These are phyloP conservation scores for Lecanicillium sp. DNA, from an alignment of 2,329 filamentous ascomycete species.

Conservation along the genomic window DNA sequence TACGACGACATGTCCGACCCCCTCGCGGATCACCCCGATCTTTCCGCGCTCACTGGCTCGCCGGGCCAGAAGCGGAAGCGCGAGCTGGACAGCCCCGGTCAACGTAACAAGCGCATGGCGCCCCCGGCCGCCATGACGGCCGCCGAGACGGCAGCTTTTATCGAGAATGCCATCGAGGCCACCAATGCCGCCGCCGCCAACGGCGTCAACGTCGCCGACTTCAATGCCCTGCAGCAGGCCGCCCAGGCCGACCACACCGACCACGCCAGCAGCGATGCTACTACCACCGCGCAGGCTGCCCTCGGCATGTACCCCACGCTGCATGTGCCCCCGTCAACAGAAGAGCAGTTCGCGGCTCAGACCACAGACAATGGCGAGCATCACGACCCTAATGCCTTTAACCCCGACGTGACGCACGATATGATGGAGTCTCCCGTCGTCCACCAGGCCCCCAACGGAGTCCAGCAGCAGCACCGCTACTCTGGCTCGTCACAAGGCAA, in stretches of 20 bases:
- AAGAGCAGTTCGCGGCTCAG: slow-evolving; percentile 55
- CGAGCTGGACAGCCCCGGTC: slow-evolving; percentile 42
- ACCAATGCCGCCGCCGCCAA: slow-evolving; percentile 31
- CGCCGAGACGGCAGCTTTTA: slow-evolving; percentile 44
- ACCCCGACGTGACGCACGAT: slow-evolving; percentile 25
- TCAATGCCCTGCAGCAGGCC: slow-evolving; percentile 51
- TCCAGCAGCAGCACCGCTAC: slow-evolving; percentile 29
- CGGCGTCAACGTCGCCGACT: slow-evolving; percentile 47
- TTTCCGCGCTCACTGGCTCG: slow-evolving; percentile 35
- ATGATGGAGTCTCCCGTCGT: slow-evolving; percentile 19
- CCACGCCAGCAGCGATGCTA: slow-evolving; percentile 46
- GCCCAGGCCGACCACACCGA: slow-evolving; percentile 42
- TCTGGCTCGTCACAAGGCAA: slow-evolving; percentile 34
- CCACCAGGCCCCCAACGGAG: slow-evolving; percentile 36
- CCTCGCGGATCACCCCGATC: slow-evolving; percentile 39
- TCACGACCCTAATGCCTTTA: slow-evolving; percentile 25
- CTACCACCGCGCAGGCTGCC: slow-evolving; percentile 54
- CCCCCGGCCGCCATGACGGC: slow-evolving; percentile 41
- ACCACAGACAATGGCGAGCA: slow-evolving; percentile 28
- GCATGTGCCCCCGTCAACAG: slow-evolving; percentile 51
- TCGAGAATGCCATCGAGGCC: slow-evolving; percentile 47
- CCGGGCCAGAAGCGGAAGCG: slow-evolving; percentile 53
- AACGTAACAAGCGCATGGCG: slow-evolving; percentile 45
- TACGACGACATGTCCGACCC: slow-evolving; percentile 11
- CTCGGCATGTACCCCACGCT: slow-evolving; percentile 55